These are phyloP conservation scores for Termitomyces sp. DNA, from an alignment of 768 basidiomycete genomes.

Conservation along the genomic window DNA sequence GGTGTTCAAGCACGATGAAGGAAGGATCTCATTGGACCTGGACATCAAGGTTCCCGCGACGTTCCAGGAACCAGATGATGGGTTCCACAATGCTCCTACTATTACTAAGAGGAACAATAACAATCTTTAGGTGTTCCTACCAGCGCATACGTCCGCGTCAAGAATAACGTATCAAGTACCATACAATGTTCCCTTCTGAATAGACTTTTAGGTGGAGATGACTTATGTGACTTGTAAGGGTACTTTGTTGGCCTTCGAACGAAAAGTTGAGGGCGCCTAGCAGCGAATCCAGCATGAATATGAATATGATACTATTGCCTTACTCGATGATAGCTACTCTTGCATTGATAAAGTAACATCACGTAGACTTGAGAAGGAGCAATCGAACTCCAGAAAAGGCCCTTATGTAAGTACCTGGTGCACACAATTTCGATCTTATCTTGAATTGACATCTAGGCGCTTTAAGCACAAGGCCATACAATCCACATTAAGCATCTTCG, in stretches of 20 bases:
- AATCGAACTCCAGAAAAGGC: no score
- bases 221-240: neutral
- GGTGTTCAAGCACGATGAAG: constrained; percentile 29
- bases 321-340: no score
- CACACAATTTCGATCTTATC: constrained; percentile 1
- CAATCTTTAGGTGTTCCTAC: neutral
- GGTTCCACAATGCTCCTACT: neutral
- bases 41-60: constrained; percentile 6
- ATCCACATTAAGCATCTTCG: neutral
- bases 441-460: neutral
- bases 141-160: neutral
- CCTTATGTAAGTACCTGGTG: no score
- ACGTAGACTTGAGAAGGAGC: no score
- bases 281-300: neutral
- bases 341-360: no score
- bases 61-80: neutral
- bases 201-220: neutral
- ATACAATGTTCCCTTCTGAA: constrained; percentile 10
- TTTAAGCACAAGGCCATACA: neutral
- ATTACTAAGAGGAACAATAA: neutral
- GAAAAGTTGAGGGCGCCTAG: neutral
- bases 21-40: constrained; percentile 9
- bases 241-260: neutral
- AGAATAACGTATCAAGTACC: neutral
- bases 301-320: no score